phyloP scores from a whole-genome alignment of 2,329 filamentous ascomycete species.

The Pseudomassariella vexata region DNA sequence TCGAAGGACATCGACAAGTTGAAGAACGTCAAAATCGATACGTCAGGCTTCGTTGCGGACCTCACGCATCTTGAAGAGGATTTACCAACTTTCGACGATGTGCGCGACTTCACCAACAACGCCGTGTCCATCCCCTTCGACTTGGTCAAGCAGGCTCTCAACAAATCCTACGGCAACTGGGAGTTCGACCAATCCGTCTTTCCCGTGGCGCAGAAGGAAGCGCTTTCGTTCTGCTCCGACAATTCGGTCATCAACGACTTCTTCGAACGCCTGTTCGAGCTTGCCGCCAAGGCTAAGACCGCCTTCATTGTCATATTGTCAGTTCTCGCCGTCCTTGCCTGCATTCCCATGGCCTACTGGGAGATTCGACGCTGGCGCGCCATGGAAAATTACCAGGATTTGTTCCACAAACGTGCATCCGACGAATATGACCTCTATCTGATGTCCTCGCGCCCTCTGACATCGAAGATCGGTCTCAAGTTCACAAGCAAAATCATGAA shows the following conservation, averaged over 20 bases:
- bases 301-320: conserved; percentile 72
- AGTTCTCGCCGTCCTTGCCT: conserved; percentile 64
- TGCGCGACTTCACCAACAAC: conserved; percentile 73
- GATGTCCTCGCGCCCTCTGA: conserved; percentile 75
- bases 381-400: conserved; percentile 62
- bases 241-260: conserved; percentile 78
- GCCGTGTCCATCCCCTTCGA: conserved; percentile 77
- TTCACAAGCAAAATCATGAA: conserved; percentile 44
- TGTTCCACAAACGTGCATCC: conserved; percentile 60
- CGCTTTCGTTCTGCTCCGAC: conserved; percentile 81
- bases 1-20: conserved; percentile 59
- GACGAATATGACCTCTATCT: conserved; percentile 88
- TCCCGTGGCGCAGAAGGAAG: conserved; percentile 76
- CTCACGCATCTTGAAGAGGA: conserved; percentile 69
- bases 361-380: conserved; percentile 73
- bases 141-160: conserved; percentile 67
- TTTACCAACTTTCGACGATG: conserved; percentile 76
- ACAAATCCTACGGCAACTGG: conserved; percentile 66
- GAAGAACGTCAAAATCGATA: conserved; percentile 61
- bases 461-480: conserved; percentile 63
- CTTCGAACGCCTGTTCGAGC: conserved; percentile 65
- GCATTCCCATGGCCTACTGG: conserved; percentile 72
- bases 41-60: conserved; percentile 60
- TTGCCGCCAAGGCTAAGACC: conserved; percentile 64
- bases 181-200: conserved; percentile 73